phyloP scores from a whole-genome alignment of 352 stramenopile genomes.

The Phytophthora citrophthora region DNA sequence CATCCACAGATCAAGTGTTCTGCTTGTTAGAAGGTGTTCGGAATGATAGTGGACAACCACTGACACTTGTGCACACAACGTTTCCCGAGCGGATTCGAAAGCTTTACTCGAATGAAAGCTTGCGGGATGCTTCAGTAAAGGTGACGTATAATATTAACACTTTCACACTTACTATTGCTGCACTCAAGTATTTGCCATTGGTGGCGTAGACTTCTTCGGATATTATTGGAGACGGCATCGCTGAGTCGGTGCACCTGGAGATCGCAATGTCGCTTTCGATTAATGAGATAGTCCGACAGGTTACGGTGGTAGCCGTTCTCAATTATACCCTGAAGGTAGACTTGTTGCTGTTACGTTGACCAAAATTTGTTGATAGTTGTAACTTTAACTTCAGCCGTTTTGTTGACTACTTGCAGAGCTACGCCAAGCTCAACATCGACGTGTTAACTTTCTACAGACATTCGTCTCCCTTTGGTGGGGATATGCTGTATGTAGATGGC shows the following conservation, averaged over 20 bases:
- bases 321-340: constrained; percentile 61
- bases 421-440: constrained; percentile 74
- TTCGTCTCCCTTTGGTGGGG: constrained; percentile 43
- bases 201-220: constrained; percentile 52
- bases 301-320: constrained; percentile 58
- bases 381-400: not conserved
- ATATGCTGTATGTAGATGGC: constrained; percentile 55
- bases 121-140: constrained; percentile 46
- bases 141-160: constrained; percentile 13
- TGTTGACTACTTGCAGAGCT: constrained; percentile 22
- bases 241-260: constrained; percentile 61
- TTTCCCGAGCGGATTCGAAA: constrained; percentile 48
- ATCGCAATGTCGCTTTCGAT: constrained; percentile 49
- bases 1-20: constrained; percentile 67
- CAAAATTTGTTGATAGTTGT: not conserved
- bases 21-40: constrained; percentile 62
- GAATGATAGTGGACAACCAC: not conserved
- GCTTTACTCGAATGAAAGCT: constrained; percentile 46
- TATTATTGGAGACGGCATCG: constrained; percentile 51
- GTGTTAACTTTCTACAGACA: constrained; percentile 48
- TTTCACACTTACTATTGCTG: not conserved
- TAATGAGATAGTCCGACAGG: constrained; percentile 58
- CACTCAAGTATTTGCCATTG: not conserved
- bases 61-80: constrained; percentile 55
- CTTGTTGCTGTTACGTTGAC: not conserved